These are phyloP conservation scores for Orbilia brochopaga DNA, from an alignment of 2,329 filamentous ascomycete genomes.

Conservation along the genomic window DNA sequence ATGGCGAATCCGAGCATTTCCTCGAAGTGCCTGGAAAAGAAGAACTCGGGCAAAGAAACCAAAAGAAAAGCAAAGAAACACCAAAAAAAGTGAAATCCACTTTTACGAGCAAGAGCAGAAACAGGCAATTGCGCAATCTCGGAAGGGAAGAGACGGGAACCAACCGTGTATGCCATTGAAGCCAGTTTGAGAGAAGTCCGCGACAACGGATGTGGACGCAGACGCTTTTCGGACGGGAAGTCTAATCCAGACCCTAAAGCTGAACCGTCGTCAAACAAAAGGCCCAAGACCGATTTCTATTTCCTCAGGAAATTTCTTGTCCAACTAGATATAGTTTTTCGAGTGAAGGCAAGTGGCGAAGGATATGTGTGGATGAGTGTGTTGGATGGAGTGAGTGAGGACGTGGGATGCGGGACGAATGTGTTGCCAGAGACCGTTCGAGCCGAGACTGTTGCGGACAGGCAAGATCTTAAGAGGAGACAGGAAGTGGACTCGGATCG, in stretches of 20 bases:
- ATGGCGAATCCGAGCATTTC: conserved; percentile 2
- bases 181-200: conserved; percentile 9
- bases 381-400: conserved; percentile 28
- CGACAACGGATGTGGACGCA: conserved; percentile 3
- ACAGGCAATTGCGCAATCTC: conserved; percentile 41
- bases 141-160: conserved; percentile 38
- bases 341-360: too few relatives aligned
- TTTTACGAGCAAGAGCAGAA: conserved; percentile 42
- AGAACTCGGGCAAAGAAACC: too few relatives aligned
- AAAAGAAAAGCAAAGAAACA: too few relatives aligned
- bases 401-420: not conserved
- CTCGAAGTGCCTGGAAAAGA: not conserved
- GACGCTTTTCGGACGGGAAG: conserved; percentile 48
- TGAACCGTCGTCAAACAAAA: conserved; percentile 39
- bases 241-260: conserved; percentile 46
- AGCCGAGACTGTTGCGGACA: conserved; percentile 43
- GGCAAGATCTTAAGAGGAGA: conserved; percentile 12
- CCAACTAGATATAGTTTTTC: not conserved
- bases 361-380: conserved; percentile 5
- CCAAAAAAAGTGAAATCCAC: conserved; percentile 34
- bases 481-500: conserved; percentile 26
- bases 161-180: conserved; percentile 50
- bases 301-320: not conserved
- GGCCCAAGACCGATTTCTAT: conserved; percentile 18
- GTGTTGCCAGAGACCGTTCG: conserved; percentile 14